phyloP scores from a whole-genome alignment of 805 yeast genomes.

The Saccharomycopsis malanga region DNA sequence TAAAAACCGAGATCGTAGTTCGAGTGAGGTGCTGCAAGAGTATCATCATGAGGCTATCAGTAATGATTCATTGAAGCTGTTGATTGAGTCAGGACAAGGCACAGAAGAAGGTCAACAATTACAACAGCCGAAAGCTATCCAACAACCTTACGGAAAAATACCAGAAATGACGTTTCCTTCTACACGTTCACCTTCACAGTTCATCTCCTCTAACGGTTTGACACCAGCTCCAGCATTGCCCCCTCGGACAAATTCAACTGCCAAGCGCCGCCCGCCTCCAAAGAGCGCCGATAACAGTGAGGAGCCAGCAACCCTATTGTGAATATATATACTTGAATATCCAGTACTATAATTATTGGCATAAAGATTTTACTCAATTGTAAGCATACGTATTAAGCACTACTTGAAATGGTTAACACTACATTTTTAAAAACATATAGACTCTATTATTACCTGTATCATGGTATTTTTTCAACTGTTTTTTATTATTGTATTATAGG shows the following conservation, averaged over 20 bases:
- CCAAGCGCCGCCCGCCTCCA: constrained; percentile 5
- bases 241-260: constrained; percentile 4
- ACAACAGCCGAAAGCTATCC: not conserved
- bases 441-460: too few relatives aligned
- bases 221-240: constrained; percentile 8
- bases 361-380: too few relatives aligned
- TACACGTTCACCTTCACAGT: constrained; percentile 9
- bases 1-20: constrained; percentile 21
- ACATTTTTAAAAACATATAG: too few relatives aligned
- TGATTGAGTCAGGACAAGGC: not conserved
- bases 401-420: too few relatives aligned
- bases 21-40: not conserved
- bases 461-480: too few relatives aligned
- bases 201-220: constrained; percentile 1
- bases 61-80: not conserved
- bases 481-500: too few relatives aligned
- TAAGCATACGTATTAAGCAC: too few relatives aligned
- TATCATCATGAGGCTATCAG: not conserved
- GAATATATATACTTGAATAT: too few relatives aligned
- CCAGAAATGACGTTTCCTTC: constrained; percentile 21
- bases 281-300: not conserved
- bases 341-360: too few relatives aligned
- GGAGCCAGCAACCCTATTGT: not conserved
- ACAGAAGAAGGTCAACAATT: not conserved
- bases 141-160: constrained; percentile 18